phyloP scores from a whole-genome alignment of 371 early-diverging fungal genomes.

The Rhizopus delemar region DNA sequence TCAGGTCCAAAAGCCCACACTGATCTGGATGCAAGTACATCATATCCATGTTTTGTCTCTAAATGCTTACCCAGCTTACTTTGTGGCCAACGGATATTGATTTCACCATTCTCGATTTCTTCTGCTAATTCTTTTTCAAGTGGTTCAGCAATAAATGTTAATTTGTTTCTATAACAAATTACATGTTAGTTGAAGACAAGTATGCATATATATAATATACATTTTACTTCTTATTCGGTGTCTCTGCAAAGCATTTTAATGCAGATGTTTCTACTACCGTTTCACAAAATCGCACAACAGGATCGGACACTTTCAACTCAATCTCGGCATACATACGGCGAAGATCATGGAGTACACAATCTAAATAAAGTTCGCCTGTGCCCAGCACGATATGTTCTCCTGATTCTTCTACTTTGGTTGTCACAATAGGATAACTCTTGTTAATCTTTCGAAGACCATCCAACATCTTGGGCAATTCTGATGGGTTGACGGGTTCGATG shows the following conservation, averaged over 20 bases:
- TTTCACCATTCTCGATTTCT: slow-evolving; percentile 82
- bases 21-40: slow-evolving; percentile 87
- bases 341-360: slow-evolving; percentile 94
- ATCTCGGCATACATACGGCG: slow-evolving; percentile 93
- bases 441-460: slow-evolving; percentile 93
- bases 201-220: neutral
- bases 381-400: slow-evolving; percentile 95
- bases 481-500: slow-evolving; percentile 94
- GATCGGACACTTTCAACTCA: slow-evolving; percentile 95
- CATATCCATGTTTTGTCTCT: slow-evolving; percentile 88
- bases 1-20: slow-evolving; percentile 98
- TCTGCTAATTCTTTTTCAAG: slow-evolving; percentile 87
- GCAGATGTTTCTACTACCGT: slow-evolving; percentile 94
- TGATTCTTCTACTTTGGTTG: slow-evolving; percentile 95
- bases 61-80: slow-evolving; percentile 79
- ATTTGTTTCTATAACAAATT: slow-evolving; percentile 70
- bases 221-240: slow-evolving; percentile 91
- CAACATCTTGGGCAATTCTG: slow-evolving; percentile 96
- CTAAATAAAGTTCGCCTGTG: slow-evolving; percentile 94
- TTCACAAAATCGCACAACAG: slow-evolving; percentile 94
- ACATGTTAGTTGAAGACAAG: neutral
- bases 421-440: slow-evolving; percentile 90
- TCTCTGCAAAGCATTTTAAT: slow-evolving; percentile 94
- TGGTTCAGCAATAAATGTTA: slow-evolving; percentile 95
- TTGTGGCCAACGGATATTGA: slow-evolving; percentile 75